phyloP scores from a whole-genome alignment of 2,329 filamentous ascomycete species.

The Fusarium sp. region DNA sequence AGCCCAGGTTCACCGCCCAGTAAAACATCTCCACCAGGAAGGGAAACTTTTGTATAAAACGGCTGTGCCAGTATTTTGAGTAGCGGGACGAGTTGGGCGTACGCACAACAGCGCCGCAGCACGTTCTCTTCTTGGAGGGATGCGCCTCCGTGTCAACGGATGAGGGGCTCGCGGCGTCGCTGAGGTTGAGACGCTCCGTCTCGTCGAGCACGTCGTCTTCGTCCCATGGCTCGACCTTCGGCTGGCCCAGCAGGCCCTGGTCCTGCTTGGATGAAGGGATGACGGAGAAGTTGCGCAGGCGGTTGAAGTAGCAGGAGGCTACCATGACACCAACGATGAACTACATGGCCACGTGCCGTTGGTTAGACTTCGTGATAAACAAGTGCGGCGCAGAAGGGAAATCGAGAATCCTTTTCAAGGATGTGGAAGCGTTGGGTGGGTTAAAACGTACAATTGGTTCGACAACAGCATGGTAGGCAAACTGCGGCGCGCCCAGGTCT shows the following conservation, averaged over 20 bases:
- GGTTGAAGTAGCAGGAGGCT: slow-evolving; percentile 49
- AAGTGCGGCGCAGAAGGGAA: neutral
- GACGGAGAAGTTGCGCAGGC: slow-evolving; percentile 46
- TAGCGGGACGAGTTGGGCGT: slow-evolving; percentile 74
- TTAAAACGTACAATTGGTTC: slow-evolving; percentile 47
- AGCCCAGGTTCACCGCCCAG: slow-evolving; percentile 75
- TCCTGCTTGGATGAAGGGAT: slow-evolving; percentile 36
- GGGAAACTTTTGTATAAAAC: slow-evolving; percentile 74
- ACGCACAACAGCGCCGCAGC: slow-evolving; percentile 63
- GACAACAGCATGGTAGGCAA: slow-evolving; percentile 44
- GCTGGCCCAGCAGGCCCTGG: slow-evolving; percentile 43
- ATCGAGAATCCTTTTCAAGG: neutral
- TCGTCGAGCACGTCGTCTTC: slow-evolving; percentile 44
- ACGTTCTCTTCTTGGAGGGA: slow-evolving; percentile 63
- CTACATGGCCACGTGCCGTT: slow-evolving; percentile 19
- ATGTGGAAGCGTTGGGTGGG: neutral
- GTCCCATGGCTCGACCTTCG: slow-evolving; percentile 43
- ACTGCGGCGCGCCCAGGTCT: slow-evolving; percentile 49
- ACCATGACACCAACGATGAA: slow-evolving; percentile 49
- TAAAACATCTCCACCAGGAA: slow-evolving; percentile 82
- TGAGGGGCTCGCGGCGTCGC: slow-evolving; percentile 10
- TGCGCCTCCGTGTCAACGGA: slow-evolving; percentile 42
- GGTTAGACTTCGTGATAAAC: neutral
- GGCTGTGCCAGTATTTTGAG: slow-evolving; percentile 69
- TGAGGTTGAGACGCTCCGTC: slow-evolving; percentile 26